Evolutionary conservation across 805 yeast genomes (phyloP).

Genomic region (Metschnikowia cubensis): DNA sequence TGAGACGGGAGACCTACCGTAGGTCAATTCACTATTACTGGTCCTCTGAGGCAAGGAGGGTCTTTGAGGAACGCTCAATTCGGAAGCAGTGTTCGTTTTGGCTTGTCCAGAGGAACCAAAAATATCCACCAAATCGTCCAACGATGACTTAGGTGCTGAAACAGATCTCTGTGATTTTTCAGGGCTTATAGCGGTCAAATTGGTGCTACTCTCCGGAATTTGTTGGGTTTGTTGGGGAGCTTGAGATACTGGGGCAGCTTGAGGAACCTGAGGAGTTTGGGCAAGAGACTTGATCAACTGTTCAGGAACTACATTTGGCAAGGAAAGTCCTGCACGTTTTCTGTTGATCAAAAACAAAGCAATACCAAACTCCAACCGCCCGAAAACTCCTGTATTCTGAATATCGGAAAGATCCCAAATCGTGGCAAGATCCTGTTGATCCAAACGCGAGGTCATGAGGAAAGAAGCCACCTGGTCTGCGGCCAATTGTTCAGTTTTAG

Average conservation of each 20-base stretch:
- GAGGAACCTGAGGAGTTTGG: conserved; percentile 11
- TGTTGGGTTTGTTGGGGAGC: conserved; percentile 3
- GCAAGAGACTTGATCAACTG: conserved; percentile 43
- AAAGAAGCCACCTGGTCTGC: conserved; percentile 85
- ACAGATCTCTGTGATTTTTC: not conserved
- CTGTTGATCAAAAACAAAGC: conserved; percentile 92
- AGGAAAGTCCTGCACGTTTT: conserved; percentile 67
- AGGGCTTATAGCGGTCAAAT: conserved; percentile 3
- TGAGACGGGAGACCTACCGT: conserved; percentile 28
- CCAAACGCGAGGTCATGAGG: conserved; percentile 79
- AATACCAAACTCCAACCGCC: conserved; percentile 79
- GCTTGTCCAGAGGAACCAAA: conserved; percentile 28
- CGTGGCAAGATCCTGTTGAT: conserved; percentile 78
- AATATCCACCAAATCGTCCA: conserved; percentile 62
- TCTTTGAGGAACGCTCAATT: conserved; percentile 7
- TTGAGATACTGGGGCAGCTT: conserved; percentile 1
- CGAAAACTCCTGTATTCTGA: conserved; percentile 77
- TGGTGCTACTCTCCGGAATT: not conserved
- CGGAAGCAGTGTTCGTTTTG: conserved; percentile 9
- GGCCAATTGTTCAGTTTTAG: conserved; percentile 56
- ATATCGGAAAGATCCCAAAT: conserved; percentile 95
- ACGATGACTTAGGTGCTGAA: conserved; percentile 44
- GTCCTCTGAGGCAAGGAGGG: conserved; percentile 22
- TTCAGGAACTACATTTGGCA: conserved; percentile 78
- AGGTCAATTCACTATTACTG: conserved; percentile 34